A percentile compares a stretch with the other conserved stretches of the same genome.
Conservation (phyloP, 345 rosid genomes). For the Conringia planisiliqua region DNA sequence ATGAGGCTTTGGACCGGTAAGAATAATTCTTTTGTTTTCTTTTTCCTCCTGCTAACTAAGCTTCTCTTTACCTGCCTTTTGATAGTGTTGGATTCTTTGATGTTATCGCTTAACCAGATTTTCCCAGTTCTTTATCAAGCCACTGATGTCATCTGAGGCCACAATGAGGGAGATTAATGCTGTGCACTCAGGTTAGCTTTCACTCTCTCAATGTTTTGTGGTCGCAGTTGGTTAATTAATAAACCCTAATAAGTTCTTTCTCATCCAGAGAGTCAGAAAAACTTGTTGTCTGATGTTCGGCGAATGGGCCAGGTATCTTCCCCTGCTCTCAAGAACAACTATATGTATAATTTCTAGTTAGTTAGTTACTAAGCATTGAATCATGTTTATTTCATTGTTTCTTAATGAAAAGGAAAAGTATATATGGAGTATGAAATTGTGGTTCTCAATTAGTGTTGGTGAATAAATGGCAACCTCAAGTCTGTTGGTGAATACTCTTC, state of each 20-base stretch:
- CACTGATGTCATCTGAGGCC: slow-evolving; percentile 88
- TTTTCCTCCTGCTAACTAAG: neutral
- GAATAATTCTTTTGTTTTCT: neutral
- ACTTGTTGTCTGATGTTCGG: slow-evolving; percentile 69
- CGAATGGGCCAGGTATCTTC: slow-evolving; percentile 65
- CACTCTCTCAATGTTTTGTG: neutral
- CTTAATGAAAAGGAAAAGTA: neutral
- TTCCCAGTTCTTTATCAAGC: slow-evolving; percentile 81
- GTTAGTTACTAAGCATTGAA: neutral
- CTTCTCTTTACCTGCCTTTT: slow-evolving; percentile 1
- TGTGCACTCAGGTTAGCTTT: slow-evolving; percentile 74
- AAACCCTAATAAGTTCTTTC: slow-evolving; percentile 7
- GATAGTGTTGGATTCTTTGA: slow-evolving; percentile 6
- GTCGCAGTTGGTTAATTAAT: neutral
- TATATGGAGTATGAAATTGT: neutral
- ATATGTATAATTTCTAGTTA: neutral
- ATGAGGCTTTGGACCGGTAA: slow-evolving; percentile 82
- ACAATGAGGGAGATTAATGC: slow-evolving; percentile 87
- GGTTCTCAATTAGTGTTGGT: too few relatives aligned
- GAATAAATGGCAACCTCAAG: neutral
- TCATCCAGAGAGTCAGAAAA: slow-evolving; percentile 76
- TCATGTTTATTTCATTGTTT: neutral
- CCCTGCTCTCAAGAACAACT: neutral
- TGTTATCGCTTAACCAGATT: slow-evolving; percentile 43
- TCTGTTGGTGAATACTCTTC: neutral